Evolutionary conservation across 2,329 filamentous ascomycete genomes (phyloP).

Genomic region (Cryphonectria carpinicola): DNA sequence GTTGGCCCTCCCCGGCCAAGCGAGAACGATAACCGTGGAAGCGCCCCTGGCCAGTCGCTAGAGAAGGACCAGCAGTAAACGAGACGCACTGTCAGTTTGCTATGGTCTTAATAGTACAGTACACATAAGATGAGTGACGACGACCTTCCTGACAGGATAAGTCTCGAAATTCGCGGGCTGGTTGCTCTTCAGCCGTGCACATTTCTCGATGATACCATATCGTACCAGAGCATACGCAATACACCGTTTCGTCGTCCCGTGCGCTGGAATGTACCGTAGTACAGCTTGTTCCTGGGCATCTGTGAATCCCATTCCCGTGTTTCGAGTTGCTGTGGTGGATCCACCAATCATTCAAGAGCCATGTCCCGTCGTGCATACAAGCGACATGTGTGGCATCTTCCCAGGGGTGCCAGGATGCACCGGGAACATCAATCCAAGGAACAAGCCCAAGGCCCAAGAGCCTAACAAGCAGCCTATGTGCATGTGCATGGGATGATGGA

Average conservation of each 20-base stretch:
- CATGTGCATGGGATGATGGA: background rate
- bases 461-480: background rate
- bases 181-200: background rate
- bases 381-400: slow-evolving; percentile 8
- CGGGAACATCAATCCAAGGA: background rate
- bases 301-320: background rate
- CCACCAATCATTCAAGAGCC: slow-evolving; percentile 2
- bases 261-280: background rate
- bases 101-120: too few relatives aligned
- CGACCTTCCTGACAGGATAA: background rate
- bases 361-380: slow-evolving; percentile 8
- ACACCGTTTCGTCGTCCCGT: background rate
- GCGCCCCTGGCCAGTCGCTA: background rate
- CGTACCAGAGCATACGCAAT: background rate
- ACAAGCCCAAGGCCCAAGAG: background rate
- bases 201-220: background rate
- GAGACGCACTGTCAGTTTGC: background rate
- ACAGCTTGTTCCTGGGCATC: background rate
- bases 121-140: background rate
- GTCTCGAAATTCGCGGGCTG: too few relatives aligned
- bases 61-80: background rate
- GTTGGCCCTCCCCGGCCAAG: background rate
- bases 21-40: background rate
- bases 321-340: background rate
- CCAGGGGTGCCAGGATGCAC: background rate